Base-by-base conservation (phyloP, 1,139 yeast genomes). In the Nakaseomyces bracarensis region DNA sequence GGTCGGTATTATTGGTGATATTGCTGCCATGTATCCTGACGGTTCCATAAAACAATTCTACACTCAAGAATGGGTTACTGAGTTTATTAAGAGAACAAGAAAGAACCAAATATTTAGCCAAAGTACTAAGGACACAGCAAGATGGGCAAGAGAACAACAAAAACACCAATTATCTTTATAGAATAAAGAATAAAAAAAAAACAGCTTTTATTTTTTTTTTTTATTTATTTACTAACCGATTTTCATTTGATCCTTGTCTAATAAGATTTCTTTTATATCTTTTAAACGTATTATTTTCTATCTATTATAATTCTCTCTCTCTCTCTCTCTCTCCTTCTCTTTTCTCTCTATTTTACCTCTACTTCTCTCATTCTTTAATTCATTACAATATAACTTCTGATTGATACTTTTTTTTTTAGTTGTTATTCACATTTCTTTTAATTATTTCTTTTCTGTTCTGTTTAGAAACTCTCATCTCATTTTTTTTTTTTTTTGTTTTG, bases 81-180 rank as follows among this genome's bases (percentile, higher is more conserved):
- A 79, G 20, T 75, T 84, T 55, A 81, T 89, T 60, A 82, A 78
- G 62, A 75, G 72, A 57, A 84, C 95, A 14, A 74, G 89, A 61
- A 59, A 75, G 39, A 81, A 79, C 59, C 71, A 73, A 46, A 55
- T 68, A 29, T 84, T 80, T 58, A 70, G 77, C 37, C 74, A 74
- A 49, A 68, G 73, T 44, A 86, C 96, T 9, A 78, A 76, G 60
- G 93, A 83, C 57, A 85, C 95, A 21, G 96, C 96, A 13, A 77
- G 89, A 66, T 91, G 97, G 96, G 96, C 97, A 10, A 77, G 94
- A 54, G 95, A 84, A 55, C 95, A 66, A 49, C 70, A 67, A 48
- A 65, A 64, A 43, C 55, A 51, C 40, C 70, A 67, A 51, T 34
- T 58, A 19, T 47, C 54, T 3, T 43, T 62, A 43, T 57, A 46